Evolutionary conservation across 768 basidiomycete genomes (phyloP), one percentile per base, ranked within the genome.

Genomic region (Pisolithus albus): DNA sequence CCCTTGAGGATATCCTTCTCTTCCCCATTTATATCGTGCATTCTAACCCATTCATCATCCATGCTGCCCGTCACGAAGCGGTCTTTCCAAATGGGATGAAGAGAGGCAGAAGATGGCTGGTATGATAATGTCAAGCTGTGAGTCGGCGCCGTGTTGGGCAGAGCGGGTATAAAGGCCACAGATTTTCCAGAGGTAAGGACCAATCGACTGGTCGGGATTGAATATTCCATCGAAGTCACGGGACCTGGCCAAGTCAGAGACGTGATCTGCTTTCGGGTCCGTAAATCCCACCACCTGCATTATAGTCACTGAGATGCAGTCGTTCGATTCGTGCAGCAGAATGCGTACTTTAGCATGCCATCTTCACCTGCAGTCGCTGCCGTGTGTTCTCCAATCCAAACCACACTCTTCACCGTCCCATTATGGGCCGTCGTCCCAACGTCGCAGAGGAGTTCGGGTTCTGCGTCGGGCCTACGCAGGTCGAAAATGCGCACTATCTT

Each of bases 401-500:
- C 82, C 30, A 97, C 88, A 61, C 90, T 92, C 72, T 92, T 91
- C 51, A 99, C 78, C 7, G 81, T 90, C 43, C 92, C 93, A 1
- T 93, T 89, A 65, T 95, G 93, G 11, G 90, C 83, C 5, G 70
- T 67, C 39, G 74, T 49, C 54, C 81, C 78, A 58, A 73, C 64
- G 60, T 84, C 86, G 37, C 74, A 75, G 50, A 96, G 78, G 58
- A 92, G 80, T 59, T 88, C 81, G 19, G 92, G 89, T 54, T 92
- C 89, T 24, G 89, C 89, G 59, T 95, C 92, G 43, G 92, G 88
- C 45, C 85, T 75, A 49, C 74, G 73, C 40, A 99, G 79, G 70
- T 98, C 92, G 66, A 96, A 99, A 64, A 98, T 83, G 57, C 96
- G 80, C 47, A 95, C 88, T 72, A 92, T 95, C 78, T 97, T 98